A percentile compares a stretch with the other conserved stretches of the same genome.
Conservation (phyloP, 1,284 basidiomycete genomes). For the Ceratobasidium sp. region DNA sequence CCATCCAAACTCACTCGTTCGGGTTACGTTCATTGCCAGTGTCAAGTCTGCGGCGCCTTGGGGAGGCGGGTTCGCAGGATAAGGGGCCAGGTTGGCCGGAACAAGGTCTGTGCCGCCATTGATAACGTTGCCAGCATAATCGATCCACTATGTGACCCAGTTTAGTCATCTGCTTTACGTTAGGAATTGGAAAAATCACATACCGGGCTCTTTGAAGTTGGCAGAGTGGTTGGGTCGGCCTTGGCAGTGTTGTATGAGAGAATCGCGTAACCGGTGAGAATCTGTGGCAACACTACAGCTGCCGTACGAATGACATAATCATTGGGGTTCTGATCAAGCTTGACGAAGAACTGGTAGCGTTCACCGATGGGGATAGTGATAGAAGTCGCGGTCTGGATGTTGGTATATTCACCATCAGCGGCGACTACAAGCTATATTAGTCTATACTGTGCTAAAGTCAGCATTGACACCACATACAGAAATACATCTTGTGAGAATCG, state of each 20-base stretch:
- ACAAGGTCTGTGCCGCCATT: constrained; percentile 13
- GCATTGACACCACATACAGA: background rate
- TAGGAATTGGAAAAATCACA: background rate
- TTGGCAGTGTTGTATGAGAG: constrained; percentile 32
- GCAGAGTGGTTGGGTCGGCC: constrained; percentile 14
- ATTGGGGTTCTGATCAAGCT: constrained; percentile 31
- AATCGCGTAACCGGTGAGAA: constrained; percentile 36
- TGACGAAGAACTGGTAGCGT: constrained; percentile 38
- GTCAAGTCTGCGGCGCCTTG: constrained; percentile 24
- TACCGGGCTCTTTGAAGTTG: constrained; percentile 14
- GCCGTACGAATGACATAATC: constrained; percentile 40
- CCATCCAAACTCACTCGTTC: constrained; percentile 21
- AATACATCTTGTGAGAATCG: constrained; percentile 32
- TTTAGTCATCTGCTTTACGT: background rate
- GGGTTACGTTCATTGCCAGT: constrained; percentile 9
- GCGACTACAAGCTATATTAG: constrained; percentile 3
- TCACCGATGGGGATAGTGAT: constrained; percentile 35
- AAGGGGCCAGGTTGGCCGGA: constrained; percentile 12
- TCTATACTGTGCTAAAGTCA: background rate
- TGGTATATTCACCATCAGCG: constrained; percentile 37
- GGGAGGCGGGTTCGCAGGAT: constrained; percentile 25
- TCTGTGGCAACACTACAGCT: constrained; percentile 23
- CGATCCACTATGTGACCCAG: constrained; percentile 13
- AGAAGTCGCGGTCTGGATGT: constrained; percentile 26
- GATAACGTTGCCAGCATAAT: constrained; percentile 38